Evolutionary conservation across 1,284 basidiomycete genomes (phyloP), one percentile per base, ranked within the genome.

Genomic region (Spongiforma sp.): DNA sequence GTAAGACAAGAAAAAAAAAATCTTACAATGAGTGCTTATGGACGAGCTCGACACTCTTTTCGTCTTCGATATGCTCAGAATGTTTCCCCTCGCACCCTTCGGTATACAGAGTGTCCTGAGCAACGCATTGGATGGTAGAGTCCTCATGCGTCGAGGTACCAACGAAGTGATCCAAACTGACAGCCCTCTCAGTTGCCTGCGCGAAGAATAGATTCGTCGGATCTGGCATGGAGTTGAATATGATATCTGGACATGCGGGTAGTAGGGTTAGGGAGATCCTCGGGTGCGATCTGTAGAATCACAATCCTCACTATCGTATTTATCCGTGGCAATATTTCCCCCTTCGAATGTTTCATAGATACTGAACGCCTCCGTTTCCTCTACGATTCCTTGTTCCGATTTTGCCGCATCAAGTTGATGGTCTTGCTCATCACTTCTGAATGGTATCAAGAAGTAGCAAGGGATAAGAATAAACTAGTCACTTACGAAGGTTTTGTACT

Each of bases 401-500:
- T n/a, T n/a, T n/a, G n/a, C n/a, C n/a, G n/a, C 52, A 14, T 62
- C 53, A 5, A 8, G 21, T 54, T 32, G 57, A 39, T 14, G 7
- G 24, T 21, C 46, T 26, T 56, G 60, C n/a, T 33, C 53, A 24
- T 28, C 17, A 7, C 30, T 34, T 36, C 32, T n/a, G n/a, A n/a
- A n/a, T 11, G 26, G 17, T n/a, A n/a, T n/a, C 15, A 34, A 4
- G 36, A 32, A 24, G 5, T 15, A 10, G 28, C 57, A 59, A 24
- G 14, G 19, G 54, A 15, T 26, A 12, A 32, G 4, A n/a, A 6
- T 33, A 28, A n/a, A 17, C 30, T 19, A 21, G 36, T 24, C 19
- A 65, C 68, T 62, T 55, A 68, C 67, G 24, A 36, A 24, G 65
- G 57, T 26, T 7, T 37, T 10, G 11, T 28, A 33, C 14, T 8